Evolutionary conservation across 2,329 filamentous ascomycete genomes (phyloP), one percentile per base, ranked within the genome.

Genomic region (Neopestalotiopsis sp.): DNA sequence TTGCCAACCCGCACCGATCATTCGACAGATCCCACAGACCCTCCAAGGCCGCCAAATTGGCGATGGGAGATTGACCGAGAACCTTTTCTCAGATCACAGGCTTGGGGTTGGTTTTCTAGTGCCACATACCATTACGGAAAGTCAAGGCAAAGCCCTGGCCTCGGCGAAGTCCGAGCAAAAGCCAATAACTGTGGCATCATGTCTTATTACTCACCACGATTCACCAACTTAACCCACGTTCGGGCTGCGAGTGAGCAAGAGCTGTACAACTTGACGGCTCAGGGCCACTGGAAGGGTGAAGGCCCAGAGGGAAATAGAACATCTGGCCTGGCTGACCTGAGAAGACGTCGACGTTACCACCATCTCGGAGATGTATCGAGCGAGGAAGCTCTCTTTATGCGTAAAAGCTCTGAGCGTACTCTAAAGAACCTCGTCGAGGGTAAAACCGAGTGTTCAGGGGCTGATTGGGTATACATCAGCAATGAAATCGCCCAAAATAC

Each of bases 91-190:
- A 63, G 67, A 4, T 76, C 76, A 2, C 81, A 83, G 69, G 76
- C 74, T 34, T 84, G 81, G 81, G 80, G 78, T 42, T 86, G 84
- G 84, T 84, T 85, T 69, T 73, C 78, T 28, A 82, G 81, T 62
- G 83, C 81, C 1, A 79, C 82, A 5, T 78, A 79, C 70, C 81
- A 83, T 71, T 84, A 85, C 67, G 83, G 82, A 1, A 79, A 79
- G 1, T 79, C 77, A 28, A 77, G 80, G 4, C 72, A 74, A 10
- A 80, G 81, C 1, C 75, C 79, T 2, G 82, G 83, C 1, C 72
- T 73, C 4, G 84, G 84, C 13, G 85, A 87, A 73, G 74, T 76
- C 17, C 75, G 84, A 20, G 79, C 83, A 1, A 79, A 76, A 67
- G 72, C 82, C 2, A 74, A 80, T n/a, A 75, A 74, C 28, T 86